Conservation (phyloP, 805 yeast genomes). For the Blastobotrys muscicola region DNA sequence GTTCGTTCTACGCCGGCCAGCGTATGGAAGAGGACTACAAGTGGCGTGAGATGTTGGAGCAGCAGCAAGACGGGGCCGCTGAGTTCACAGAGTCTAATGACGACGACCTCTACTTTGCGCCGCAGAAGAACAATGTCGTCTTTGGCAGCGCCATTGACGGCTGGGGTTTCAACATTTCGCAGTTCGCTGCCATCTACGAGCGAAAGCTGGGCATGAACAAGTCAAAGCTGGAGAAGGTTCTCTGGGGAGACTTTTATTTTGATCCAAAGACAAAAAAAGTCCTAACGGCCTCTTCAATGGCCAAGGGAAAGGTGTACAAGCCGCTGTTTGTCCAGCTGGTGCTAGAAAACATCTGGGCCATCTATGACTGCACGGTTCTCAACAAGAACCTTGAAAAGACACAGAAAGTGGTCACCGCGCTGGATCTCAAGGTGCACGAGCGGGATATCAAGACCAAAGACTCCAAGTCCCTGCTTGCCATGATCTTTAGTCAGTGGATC, state of each 20-base stretch:
- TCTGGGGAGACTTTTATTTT: conserved; percentile 91
- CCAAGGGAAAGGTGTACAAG: conserved; percentile 53
- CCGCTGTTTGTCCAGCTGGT: conserved; percentile 84
- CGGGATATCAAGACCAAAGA: conserved; percentile 78
- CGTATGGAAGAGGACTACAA: conserved; percentile 76
- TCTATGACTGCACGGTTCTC: conserved; percentile 61
- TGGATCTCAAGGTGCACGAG: conserved; percentile 59
- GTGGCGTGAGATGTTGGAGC: conserved; percentile 43
- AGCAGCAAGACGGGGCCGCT: conserved; percentile 13
- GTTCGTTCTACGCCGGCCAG: conserved; percentile 87
- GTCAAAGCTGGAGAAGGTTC: conserved; percentile 66
- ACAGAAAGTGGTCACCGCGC: conserved; percentile 62
- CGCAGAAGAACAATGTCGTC: conserved; percentile 79
- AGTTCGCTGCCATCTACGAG: conserved; percentile 80
- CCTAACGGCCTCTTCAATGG: conserved; percentile 43
- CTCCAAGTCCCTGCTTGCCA: conserved; percentile 47
- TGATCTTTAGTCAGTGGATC: conserved; percentile 85
- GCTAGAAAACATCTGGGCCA: conserved; percentile 85
- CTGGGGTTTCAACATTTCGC: conserved; percentile 92
- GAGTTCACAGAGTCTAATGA: conserved; percentile 71
- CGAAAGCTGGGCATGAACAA: conserved; percentile 77
- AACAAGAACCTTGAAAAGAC: conserved; percentile 62
- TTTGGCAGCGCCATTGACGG: conserved; percentile 92
- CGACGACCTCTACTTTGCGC: conserved; percentile 74
- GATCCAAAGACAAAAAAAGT: conserved; percentile 88